phyloP scores from a whole-genome alignment of 495 filamentous ascomycete genomes.

The Aspergillus nanangensis region DNA sequence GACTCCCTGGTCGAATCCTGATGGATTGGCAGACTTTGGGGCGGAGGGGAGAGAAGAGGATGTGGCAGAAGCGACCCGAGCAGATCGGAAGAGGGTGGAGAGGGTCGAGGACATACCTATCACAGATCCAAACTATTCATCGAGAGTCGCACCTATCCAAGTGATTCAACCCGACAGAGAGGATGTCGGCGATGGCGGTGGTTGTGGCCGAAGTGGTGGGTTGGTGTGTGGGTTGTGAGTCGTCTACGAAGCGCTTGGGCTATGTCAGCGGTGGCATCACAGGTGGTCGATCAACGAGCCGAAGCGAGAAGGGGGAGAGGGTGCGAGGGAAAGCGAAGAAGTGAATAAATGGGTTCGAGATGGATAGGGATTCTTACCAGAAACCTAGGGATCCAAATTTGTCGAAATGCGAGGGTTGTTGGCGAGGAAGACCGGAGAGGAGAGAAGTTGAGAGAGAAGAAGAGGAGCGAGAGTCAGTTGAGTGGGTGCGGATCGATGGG shows the following conservation, averaged over 20 bases:
- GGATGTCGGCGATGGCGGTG: slow-evolving; percentile 22
- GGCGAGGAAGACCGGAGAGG: slow-evolving; percentile 4
- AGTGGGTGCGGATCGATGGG: slow-evolving; percentile 5
- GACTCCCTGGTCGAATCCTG: slow-evolving; percentile 28
- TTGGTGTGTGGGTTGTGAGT: slow-evolving; percentile 19
- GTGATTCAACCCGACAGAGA: slow-evolving; percentile 14
- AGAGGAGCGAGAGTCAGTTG: slow-evolving; percentile 1
- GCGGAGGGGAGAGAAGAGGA: slow-evolving; percentile 17
- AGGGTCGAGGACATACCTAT: slow-evolving; percentile 35
- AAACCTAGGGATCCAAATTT: slow-evolving; percentile 16
- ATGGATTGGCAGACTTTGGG: slow-evolving; percentile 24
- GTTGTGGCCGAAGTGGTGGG: slow-evolving; percentile 23
- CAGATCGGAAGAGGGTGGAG: slow-evolving; percentile 38
- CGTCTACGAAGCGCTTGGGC: slow-evolving; percentile 40
- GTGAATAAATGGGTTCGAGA: neutral
- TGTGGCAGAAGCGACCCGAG: slow-evolving; percentile 27
- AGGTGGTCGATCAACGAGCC: slow-evolving; percentile 16
- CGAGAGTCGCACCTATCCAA: slow-evolving; percentile 26
- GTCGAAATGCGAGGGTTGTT: slow-evolving; percentile 1
- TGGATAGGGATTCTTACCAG: slow-evolving; percentile 5
- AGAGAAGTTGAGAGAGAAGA: slow-evolving; percentile 1
- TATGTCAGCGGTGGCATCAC: slow-evolving; percentile 41
- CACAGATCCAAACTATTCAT: slow-evolving; percentile 18
- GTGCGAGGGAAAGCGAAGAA: slow-evolving; percentile 8
- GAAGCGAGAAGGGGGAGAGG: slow-evolving; percentile 22